These are phyloP conservation scores for Penicillium oxalicum DNA, from an alignment of 2,329 filamentous ascomycete species.

Conservation along the genomic window DNA sequence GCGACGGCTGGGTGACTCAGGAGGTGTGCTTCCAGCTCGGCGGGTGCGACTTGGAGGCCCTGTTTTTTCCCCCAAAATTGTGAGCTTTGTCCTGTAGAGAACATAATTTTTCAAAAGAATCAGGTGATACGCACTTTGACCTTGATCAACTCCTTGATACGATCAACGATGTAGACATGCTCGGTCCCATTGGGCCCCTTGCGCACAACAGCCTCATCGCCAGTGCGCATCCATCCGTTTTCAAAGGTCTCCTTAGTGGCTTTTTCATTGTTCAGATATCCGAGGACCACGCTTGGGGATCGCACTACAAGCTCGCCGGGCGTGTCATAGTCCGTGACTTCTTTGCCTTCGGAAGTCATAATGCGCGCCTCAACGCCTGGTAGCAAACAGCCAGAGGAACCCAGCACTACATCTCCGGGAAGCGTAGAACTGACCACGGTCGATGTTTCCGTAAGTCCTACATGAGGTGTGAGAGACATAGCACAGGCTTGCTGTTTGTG, in stretches of 20 bases:
- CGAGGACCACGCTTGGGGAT: slow-evolving; percentile 68
- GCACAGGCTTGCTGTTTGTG: not conserved
- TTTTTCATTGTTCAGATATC: slow-evolving; percentile 80
- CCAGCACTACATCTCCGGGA: slow-evolving; percentile 59
- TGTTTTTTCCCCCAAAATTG: slow-evolving; percentile 28
- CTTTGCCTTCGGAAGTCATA: slow-evolving; percentile 60
- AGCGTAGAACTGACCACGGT: slow-evolving; percentile 61
- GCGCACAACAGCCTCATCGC: slow-evolving; percentile 72
- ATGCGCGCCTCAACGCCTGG: slow-evolving; percentile 62
- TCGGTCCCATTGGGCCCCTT: slow-evolving; percentile 62
- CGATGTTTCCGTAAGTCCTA: slow-evolving; percentile 68
- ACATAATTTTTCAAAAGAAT: no score
- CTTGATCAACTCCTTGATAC: slow-evolving; percentile 73
- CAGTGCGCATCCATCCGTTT: slow-evolving; percentile 76
- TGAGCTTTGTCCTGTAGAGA: no score
- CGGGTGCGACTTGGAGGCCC: slow-evolving; percentile 77
- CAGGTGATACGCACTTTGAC: slow-evolving; percentile 54
- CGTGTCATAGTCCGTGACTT: slow-evolving; percentile 64
- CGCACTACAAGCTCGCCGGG: slow-evolving; percentile 78
- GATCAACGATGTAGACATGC: slow-evolving; percentile 79
- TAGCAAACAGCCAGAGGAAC: slow-evolving; percentile 65
- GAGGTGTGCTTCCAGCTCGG: slow-evolving; percentile 74
- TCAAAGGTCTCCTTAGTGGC: slow-evolving; percentile 77
- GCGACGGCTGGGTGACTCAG: slow-evolving; percentile 68
- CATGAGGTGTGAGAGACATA: not conserved